Conservation (phyloP, 108 stramenopile genomes). For the Chaetoceros tenuissimus region DNA sequence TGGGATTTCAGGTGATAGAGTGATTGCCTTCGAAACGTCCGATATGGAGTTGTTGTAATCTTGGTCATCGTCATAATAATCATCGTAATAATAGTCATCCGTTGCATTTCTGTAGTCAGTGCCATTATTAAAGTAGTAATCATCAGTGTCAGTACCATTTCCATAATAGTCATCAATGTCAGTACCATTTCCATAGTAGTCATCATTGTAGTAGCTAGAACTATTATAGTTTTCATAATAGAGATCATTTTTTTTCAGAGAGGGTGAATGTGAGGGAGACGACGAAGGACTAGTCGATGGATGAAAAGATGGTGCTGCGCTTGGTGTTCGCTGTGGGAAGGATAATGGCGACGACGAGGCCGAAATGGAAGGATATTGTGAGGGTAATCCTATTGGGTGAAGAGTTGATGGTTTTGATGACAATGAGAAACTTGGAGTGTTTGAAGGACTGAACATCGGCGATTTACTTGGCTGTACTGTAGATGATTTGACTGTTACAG, state of each 20-base stretch:
- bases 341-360: slow-evolving; percentile 1
- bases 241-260: neutral
- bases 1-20: too few species aligned
- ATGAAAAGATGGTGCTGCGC: neutral
- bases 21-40: too few species aligned
- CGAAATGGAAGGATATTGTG: neutral
- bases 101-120: neutral
- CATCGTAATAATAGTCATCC: neutral
- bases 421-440: too few species aligned
- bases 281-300: neutral
- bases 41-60: too few species aligned
- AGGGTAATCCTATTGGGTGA: too few species aligned
- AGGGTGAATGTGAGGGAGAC: neutral
- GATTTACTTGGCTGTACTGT: too few species aligned
- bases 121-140: neutral
- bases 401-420: too few species aligned
- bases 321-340: neutral
- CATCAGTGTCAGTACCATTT: neutral
- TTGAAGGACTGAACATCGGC: too few species aligned
- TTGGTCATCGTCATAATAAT: neutral
- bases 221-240: neutral
- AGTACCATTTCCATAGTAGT: neutral
- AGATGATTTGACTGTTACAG: too few species aligned
- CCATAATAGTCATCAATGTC: neutral
- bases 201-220: neutral